Evolutionary conservation across 2,329 filamentous ascomycete species (phyloP).

Genomic region (Fusarium stilboides): DNA sequence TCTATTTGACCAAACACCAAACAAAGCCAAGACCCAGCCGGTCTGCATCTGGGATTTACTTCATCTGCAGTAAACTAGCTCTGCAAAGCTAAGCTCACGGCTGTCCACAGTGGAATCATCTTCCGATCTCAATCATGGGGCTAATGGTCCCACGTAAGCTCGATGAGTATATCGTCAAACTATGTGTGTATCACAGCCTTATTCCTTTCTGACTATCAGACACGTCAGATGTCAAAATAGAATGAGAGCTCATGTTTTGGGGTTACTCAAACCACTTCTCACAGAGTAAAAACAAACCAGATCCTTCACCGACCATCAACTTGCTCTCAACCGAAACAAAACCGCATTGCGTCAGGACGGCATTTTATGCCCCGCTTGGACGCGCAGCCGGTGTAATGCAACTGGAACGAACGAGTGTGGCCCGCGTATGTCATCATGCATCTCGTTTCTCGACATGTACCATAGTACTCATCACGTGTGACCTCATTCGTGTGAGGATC

Average conservation of each 20-base stretch:
- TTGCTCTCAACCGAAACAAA: conserved; percentile 6
- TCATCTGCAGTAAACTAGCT: conserved; percentile 11
- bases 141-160: conserved; percentile 33
- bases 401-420: conserved; percentile 38
- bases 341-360: conserved; percentile 35
- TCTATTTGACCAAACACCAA: conserved; percentile 28
- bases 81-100: conserved; percentile 19
- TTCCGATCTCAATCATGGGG: conserved; percentile 4
- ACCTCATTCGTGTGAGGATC: conserved; percentile 12
- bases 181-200: conserved; percentile 22
- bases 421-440: conserved; percentile 41
- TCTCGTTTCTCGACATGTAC: conserved; percentile 4
- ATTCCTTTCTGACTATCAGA: conserved; percentile 19
- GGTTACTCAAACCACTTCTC: conserved; percentile 6
- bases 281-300: conserved; percentile 10
- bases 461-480: conserved; percentile 40
- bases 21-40: conserved; percentile 11
- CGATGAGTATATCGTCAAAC: conserved; percentile 23
- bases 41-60: conserved; percentile 2
- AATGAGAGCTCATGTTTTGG: neutral
- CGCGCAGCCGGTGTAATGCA: conserved; percentile 36
- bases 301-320: conserved; percentile 29
- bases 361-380: conserved; percentile 27
- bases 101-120: conserved; percentile 8
- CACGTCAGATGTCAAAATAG: conserved; percentile 16